Conservation (phyloP, 768 basidiomycete species). For the Leccinum olivaceopallidum region DNA sequence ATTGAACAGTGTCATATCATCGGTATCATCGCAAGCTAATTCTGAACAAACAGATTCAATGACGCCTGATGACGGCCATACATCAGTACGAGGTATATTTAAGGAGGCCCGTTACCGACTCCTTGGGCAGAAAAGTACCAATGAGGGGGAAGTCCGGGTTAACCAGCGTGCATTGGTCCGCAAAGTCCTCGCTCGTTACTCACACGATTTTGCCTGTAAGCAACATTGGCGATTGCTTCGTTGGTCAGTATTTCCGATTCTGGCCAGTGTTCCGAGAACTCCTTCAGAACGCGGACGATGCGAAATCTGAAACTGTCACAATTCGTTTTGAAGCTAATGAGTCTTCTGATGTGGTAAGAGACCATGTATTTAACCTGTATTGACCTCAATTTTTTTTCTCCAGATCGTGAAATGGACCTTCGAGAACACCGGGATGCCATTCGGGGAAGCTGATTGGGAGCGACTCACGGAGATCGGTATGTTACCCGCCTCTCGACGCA, state of each 20-base stretch:
- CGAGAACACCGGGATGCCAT: constrained; percentile 60
- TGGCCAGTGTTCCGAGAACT: constrained; percentile 52
- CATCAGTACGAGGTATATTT: too few species aligned
- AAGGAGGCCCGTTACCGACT: too few species aligned
- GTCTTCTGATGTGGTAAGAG: too few species aligned
- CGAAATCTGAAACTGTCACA: constrained; percentile 64
- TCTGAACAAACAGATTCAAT: too few species aligned
- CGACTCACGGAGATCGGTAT: constrained; percentile 86
- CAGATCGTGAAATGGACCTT: neutral
- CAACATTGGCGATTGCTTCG: neutral
- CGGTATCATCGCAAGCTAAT: too few species aligned
- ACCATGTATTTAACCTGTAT: constrained; percentile 24
- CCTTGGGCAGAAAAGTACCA: constrained; percentile 59
- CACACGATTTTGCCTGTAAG: constrained; percentile 82
- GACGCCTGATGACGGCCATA: too few species aligned
- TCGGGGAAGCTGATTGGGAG: constrained; percentile 85
- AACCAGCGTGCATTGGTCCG: constrained; percentile 92
- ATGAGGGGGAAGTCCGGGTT: constrained; percentile 79
- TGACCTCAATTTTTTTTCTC: constrained; percentile 22
- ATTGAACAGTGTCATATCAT: too few species aligned
- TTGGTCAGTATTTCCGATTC: constrained; percentile 39
- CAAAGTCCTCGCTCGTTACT: constrained; percentile 93
- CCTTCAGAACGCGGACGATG: neutral
- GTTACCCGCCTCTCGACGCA: constrained; percentile 11
- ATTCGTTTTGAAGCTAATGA: constrained; percentile 69